Base-by-base conservation (phyloP, 1,284 basidiomycete genomes). In the Sanghuangporus sanghuang region DNA sequence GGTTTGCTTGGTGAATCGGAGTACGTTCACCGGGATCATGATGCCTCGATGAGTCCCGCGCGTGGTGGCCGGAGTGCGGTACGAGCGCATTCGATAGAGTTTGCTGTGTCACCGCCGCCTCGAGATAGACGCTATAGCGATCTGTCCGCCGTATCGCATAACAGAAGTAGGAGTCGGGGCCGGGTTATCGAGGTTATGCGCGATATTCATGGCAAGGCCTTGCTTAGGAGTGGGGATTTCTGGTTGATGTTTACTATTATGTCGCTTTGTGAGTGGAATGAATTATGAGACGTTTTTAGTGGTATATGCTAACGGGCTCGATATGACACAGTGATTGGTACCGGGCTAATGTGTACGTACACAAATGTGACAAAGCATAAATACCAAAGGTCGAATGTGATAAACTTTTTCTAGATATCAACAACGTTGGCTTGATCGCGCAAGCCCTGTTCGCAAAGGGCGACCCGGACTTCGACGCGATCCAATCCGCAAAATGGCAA, bases 401-500 rank as follows among this genome's bases (percentile, higher is more conserved):
- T 46, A 39, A 58, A 38, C 55, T 39, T 52, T 46, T 39, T 44
- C 23, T 68, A 92, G 90, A 92, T 70, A 97, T 97, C 77, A 96
- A 96, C 76, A 98, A 98, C 69, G 93, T 94, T 23, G 95, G 95
- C n/a, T 89, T 90, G 0, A 93, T 97, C 72, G 87, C 95, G 0
- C 88, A 93, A 71, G 92, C 92, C 0, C 79, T 98, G 12, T 93
- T 87, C 66, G 85, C 89, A 12, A 80, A 88, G 65, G 83, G 83
- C 6, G 82, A 87, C 55, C 74, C 82, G 0, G 70, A 79, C 3
- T 92, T 89, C 69, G 86, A 93, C 68, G 83, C 85, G 21, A 73
- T 80, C 0, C 79, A 81, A 66, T 86, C 93, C 0, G 81, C 87
- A 1, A 83, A 85, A 59, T 88, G 88, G 81, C 95, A 98, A 76